Conservation (phyloP, 371 early-diverging fungal species). For the Cokeromyces recurvatus region DNA sequence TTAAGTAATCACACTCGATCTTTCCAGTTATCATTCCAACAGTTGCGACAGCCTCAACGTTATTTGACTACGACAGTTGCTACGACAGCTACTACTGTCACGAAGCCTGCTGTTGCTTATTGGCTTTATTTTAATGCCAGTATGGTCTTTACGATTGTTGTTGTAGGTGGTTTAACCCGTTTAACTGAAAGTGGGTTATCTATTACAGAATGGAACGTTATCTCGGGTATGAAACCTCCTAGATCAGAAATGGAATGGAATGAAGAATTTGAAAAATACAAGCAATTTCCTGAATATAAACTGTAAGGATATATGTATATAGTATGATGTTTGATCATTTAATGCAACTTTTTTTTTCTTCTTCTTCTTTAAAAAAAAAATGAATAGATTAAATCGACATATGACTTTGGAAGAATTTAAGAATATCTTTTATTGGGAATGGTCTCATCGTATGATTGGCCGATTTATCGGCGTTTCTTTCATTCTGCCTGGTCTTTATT, state of each 20-base stretch:
- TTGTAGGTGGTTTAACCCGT: conserved; percentile 93
- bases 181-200: conserved; percentile 94
- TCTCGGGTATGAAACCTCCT: conserved; percentile 91
- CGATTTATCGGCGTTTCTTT: conserved; percentile 88
- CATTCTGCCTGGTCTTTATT: conserved; percentile 81
- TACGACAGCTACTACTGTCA: no score
- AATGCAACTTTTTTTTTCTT: no score
- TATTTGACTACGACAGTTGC: no score
- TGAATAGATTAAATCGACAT: conserved; percentile 72
- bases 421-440: conserved; percentile 94
- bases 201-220: conserved; percentile 94
- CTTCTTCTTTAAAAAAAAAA: no score
- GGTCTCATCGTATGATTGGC: conserved; percentile 92
- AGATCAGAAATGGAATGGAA: conserved; percentile 83
- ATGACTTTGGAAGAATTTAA: conserved; percentile 92
- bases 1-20: no score
- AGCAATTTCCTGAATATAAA: conserved; percentile 94
- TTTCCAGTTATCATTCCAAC: no score
- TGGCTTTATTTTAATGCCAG: conserved; percentile 87
- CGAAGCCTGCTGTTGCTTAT: conserved; percentile 76
- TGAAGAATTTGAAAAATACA: conserved; percentile 94
- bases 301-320: no score
- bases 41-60: no score
- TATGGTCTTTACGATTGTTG: conserved; percentile 90
- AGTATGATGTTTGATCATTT: no score